Evolutionary conservation across 306 rosid genomes (phyloP).

Genomic region (Acacia melanoxylon): DNA sequence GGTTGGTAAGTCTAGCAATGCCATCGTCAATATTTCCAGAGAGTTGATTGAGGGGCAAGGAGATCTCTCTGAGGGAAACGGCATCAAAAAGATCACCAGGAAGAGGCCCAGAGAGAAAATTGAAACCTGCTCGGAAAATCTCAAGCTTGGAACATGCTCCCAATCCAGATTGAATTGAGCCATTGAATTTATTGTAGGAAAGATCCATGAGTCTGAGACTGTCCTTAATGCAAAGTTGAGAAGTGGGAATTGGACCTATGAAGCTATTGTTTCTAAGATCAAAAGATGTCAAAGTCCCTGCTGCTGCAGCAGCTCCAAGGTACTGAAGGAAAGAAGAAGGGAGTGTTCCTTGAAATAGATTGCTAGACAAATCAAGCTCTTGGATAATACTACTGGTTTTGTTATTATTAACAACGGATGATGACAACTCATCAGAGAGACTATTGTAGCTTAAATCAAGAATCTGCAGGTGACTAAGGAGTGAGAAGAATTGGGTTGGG

Average conservation of each 20-base stretch:
- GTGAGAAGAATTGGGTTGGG: constrained; percentile 39
- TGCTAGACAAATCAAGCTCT: constrained; percentile 74
- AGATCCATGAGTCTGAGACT: constrained; percentile 57
- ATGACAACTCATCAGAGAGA: constrained; percentile 44
- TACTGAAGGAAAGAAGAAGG: constrained; percentile 49
- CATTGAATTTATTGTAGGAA: constrained; percentile 62
- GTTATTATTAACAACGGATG: constrained; percentile 10
- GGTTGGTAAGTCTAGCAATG: constrained; percentile 51
- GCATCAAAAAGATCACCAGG: constrained; percentile 62
- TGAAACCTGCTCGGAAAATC: constrained; percentile 75
- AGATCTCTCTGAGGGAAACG: constrained; percentile 51
- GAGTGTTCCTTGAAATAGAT: constrained; percentile 56
- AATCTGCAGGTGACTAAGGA: constrained; percentile 42
- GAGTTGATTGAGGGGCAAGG: constrained; percentile 62
- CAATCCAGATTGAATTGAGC: constrained; percentile 51
- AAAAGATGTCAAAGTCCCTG: constrained; percentile 52
- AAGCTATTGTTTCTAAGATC: constrained; percentile 84
- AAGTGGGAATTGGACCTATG: constrained; percentile 59
- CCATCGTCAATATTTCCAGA: constrained; percentile 52
- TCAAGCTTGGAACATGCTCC: constrained; percentile 66
- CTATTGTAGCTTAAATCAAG: constrained; percentile 65
- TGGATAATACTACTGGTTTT: constrained; percentile 30
- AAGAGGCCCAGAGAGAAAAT: constrained; percentile 55
- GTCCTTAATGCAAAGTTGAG: constrained; percentile 42
- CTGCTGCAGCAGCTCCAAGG: constrained; percentile 32